phyloP scores from a whole-genome alignment of 306 rosid species.

The Erythrophleum fordii region DNA sequence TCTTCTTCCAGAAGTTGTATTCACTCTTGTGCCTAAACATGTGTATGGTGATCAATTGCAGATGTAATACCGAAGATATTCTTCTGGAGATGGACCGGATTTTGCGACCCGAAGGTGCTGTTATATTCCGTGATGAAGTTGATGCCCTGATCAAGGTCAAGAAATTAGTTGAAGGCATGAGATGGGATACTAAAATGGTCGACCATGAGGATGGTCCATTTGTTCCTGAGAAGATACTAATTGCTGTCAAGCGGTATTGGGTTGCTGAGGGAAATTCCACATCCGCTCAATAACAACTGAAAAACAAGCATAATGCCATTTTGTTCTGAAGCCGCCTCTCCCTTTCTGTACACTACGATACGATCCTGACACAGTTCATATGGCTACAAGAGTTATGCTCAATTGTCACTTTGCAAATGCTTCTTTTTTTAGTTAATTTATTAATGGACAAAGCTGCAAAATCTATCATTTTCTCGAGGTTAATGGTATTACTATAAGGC shows the following conservation, averaged over 20 bases:
- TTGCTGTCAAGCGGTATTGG: conserved; percentile 98
- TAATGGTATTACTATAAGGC: conserved; percentile 26
- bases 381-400: conserved; percentile 35
- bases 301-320: conserved; percentile 15
- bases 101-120: conserved; percentile 92
- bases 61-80: conserved; percentile 85
- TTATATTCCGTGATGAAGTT: conserved; percentile 87
- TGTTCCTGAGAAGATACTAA: conserved; percentile 83
- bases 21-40: conserved; percentile 34
- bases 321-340: conserved; percentile 29
- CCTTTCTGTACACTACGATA: conserved; percentile 32
- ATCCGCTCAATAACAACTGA: conserved; percentile 48
- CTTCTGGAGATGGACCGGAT: conserved; percentile 97
- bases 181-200: conserved; percentile 90
- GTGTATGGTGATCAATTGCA: conserved; percentile 43
- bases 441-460: conserved; percentile 27
- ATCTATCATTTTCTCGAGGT: conserved; percentile 44
- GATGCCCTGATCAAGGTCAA: conserved; percentile 72
- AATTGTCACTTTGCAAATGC: conserved; percentile 20
- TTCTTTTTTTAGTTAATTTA: conserved; percentile 32
- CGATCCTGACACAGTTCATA: conserved; percentile 35
- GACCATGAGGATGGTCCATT: conserved; percentile 99
- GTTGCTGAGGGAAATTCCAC: conserved; percentile 74
- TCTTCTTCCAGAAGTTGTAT: neutral
- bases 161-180: conserved; percentile 84